Base-by-base conservation (phyloP, 768 basidiomycete species). In the Suillus alpinus region DNA sequence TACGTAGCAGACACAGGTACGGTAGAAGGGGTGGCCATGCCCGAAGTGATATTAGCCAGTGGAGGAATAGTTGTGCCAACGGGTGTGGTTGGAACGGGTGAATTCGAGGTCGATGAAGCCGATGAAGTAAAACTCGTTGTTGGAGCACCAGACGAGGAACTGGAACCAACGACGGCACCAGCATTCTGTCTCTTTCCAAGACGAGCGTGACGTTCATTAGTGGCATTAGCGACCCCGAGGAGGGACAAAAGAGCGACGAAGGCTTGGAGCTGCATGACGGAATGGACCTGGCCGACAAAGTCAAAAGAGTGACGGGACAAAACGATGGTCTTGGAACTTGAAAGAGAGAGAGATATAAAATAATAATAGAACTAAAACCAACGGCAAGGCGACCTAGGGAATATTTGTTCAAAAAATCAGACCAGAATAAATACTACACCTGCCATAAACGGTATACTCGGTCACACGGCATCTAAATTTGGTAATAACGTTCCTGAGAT, bases 11-110 rank as follows among this genome's bases (percentile, higher is more conserved):
- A 77, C 18, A 84, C 75, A 1, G 83, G 68, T 1, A 81, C 77
- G 0, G 83, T 79, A 3, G 82, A 62, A 6, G 78, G 77, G 6
- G 82, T 74, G 5, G 87, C 74, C 86, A 89, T 89, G 58, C 87
- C 88, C 39, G 80, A 82, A 1, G 80, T 84, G 53, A 92, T 84
- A 56, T 74, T 75, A 26, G 75, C 80, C 50, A 91, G 73, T 6
- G 88, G 81, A 16, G 87, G 89, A 34, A 87, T 78, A 5, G 73
- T 68, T 2, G 84, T 81, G 20, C 75, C 79, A 34, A 75, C 73
- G 1, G 73, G 71, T 18, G 68, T 64, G 2, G 71, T 68, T 16
- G 68, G 63, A 37, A 63, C 66, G 46, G 75, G 59, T 5, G 69
- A 62, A 46, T 56, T 34, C 55, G 68, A 59, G 60, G 57, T 36